Conservation (phyloP, 495 filamentous ascomycete species). For the Cenococcum geophilum region DNA sequence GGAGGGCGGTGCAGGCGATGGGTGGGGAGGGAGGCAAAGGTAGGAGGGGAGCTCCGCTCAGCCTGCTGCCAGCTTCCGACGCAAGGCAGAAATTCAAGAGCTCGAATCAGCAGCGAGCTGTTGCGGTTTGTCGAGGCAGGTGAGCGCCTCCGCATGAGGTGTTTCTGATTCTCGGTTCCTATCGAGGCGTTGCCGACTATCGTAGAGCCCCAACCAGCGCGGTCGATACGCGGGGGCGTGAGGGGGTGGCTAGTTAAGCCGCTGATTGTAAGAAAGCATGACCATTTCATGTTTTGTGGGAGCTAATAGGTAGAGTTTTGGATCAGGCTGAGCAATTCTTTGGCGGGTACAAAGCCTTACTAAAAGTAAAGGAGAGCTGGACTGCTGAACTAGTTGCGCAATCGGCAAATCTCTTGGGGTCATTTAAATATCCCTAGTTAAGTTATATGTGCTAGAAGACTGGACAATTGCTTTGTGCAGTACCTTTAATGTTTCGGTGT, state of each 20-base stretch:
- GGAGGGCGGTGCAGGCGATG: neutral
- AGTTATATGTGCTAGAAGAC: neutral
- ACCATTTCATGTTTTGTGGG: neutral
- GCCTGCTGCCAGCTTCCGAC: neutral
- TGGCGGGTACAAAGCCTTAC: neutral
- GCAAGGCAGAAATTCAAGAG: neutral
- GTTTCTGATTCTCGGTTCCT: no score
- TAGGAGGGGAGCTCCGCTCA: neutral
- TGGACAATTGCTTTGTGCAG: neutral
- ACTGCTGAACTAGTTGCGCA: neutral
- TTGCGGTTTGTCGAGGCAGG: neutral
- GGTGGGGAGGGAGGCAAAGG: neutral
- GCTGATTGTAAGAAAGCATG: neutral
- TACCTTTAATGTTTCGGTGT: neutral
- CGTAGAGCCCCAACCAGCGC: neutral
- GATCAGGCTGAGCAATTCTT: neutral
- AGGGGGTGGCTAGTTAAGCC: neutral
- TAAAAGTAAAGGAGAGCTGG: neutral
- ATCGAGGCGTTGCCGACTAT: no score
- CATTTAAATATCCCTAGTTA: neutral
- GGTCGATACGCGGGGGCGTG: neutral
- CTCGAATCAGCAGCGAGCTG: neutral
- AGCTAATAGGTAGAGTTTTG: neutral
- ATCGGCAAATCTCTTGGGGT: neutral
- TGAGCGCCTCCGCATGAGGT: no score